Evolutionary conservation across 208 protist species (phyloP).

Genomic region (Leishmania lainsoni): DNA sequence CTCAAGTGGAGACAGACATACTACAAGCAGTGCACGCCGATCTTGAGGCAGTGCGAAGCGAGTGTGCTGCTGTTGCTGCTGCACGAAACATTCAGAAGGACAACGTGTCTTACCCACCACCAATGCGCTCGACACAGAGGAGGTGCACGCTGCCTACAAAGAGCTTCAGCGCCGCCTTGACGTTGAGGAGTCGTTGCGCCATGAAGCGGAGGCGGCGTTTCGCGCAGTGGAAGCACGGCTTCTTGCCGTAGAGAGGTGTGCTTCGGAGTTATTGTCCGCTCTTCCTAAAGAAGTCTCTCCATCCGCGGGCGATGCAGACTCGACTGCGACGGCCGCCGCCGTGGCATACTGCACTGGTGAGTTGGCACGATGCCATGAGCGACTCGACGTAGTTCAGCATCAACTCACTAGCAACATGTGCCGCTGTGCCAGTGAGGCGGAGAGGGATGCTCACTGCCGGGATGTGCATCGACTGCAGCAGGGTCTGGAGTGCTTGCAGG

Average conservation of each 20-base stretch:
- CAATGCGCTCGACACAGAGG: not conserved
- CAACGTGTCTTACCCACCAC: not conserved
- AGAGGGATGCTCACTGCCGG: not conserved
- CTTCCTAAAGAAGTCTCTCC: not conserved
- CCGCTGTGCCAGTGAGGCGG: not conserved
- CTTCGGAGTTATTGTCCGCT: conserved; percentile 4
- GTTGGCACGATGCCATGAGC: conserved; percentile 13
- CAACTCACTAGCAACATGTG: not conserved
- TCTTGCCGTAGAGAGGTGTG: not conserved
- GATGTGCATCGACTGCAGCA: conserved; percentile 6
- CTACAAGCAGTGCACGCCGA: conserved; percentile 8
- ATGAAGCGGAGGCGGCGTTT: not conserved
- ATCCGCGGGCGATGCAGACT: not conserved
- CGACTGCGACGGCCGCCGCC: not conserved
- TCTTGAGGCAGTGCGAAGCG: conserved; percentile 7
- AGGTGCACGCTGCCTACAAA: not conserved
- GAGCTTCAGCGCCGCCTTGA: conserved; percentile 1
- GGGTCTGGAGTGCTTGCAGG: conserved; percentile 5
- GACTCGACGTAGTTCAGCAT: conserved; percentile 17
- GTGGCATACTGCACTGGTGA: not conserved
- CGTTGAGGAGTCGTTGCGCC: conserved; percentile 3
- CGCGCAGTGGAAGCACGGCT: not conserved
- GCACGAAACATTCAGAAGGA: not conserved
- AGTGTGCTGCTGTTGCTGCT: conserved; percentile 7
- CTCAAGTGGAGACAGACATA: not conserved